phyloP scores from a whole-genome alignment of 805 yeast genomes.

The Zygoascus bituminiphila region DNA sequence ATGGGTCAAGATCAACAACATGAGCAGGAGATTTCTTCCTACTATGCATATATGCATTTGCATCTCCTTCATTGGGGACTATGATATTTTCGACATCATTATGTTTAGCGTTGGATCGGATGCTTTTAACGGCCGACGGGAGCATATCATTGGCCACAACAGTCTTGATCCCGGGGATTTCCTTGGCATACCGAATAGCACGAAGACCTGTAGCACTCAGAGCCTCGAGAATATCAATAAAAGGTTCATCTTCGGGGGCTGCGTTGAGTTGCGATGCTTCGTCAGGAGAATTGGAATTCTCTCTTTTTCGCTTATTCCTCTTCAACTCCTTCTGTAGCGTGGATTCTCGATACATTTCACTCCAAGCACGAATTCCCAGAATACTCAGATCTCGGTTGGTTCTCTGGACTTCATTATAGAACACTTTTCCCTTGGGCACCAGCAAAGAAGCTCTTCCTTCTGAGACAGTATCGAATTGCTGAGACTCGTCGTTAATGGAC shows the following conservation, averaged over 20 bases:
- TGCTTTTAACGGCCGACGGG: conserved; percentile 76
- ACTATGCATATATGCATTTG: conserved; percentile 69
- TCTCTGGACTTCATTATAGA: conserved; percentile 94
- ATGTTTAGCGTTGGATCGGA: conserved; percentile 58
- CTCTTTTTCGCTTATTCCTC: conserved; percentile 7
- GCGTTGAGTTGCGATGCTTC: conserved; percentile 3
- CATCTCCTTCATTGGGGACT: conserved; percentile 73
- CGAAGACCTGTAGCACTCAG: conserved; percentile 92
- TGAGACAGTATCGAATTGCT: not conserved
- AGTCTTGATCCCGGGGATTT: conserved; percentile 64
- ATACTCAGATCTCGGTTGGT: conserved; percentile 89
- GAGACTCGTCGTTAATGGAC: not conserved
- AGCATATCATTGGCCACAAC: conserved; percentile 87
- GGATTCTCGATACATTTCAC: conserved; percentile 40
- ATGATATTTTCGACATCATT: conserved; percentile 56
- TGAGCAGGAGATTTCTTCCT: conserved; percentile 39
- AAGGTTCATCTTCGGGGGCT: conserved; percentile 37
- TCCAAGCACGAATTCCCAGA: conserved; percentile 80
- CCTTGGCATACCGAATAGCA: conserved; percentile 88
- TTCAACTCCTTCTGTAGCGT: conserved; percentile 14
- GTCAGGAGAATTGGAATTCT: conserved; percentile 3
- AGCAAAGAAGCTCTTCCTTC: conserved; percentile 72
- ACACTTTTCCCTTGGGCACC: conserved; percentile 74
- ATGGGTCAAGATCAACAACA: conserved; percentile 91
- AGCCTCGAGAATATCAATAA: conserved; percentile 74